These are phyloP conservation scores for Kodamaea lidongshanica DNA, from an alignment of 805 yeast genomes.

Conservation along the genomic window DNA sequence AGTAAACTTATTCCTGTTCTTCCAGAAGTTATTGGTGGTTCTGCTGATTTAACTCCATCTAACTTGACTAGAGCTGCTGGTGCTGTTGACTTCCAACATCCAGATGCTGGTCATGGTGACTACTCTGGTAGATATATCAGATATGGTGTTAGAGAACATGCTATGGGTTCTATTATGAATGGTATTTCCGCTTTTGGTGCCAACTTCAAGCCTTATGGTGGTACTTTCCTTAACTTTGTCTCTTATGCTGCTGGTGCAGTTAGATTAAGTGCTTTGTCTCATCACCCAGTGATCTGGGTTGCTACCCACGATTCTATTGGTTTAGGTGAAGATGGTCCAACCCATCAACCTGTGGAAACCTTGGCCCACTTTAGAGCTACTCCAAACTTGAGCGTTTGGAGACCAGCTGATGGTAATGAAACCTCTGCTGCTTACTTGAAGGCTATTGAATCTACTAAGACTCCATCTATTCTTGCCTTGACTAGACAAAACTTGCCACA, in stretches of 20 bases:
- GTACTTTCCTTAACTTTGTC: slow-evolving; percentile 93
- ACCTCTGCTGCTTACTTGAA: slow-evolving; percentile 74
- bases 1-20: slow-evolving; percentile 52
- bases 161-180: slow-evolving; percentile 97
- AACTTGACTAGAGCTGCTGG: slow-evolving; percentile 85
- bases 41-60: slow-evolving; percentile 97
- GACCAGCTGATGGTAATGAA: slow-evolving; percentile 93
- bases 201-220: slow-evolving; percentile 86
- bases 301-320: slow-evolving; percentile 90
- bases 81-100: slow-evolving; percentile 91
- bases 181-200: slow-evolving; percentile 92
- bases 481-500: slow-evolving; percentile 90
- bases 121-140: slow-evolving; percentile 91
- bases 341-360: slow-evolving; percentile 89
- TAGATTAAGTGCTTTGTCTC: slow-evolving; percentile 77
- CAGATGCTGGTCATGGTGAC: slow-evolving; percentile 70
- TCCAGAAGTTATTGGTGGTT: slow-evolving; percentile 95
- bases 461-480: slow-evolving; percentile 72
- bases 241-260: slow-evolving; percentile 83
- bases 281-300: slow-evolving; percentile 79
- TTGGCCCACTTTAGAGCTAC: slow-evolving; percentile 79
- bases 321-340: slow-evolving; percentile 90
- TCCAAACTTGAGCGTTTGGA: slow-evolving; percentile 81
- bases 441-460: slow-evolving; percentile 53
- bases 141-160: slow-evolving; percentile 99